Percentiles rank a stretch among this genome's conserved stretches.
These are phyloP conservation scores for Amniculicola lignicola DNA, from an alignment of 495 filamentous ascomycete genomes.

Conservation along the genomic window DNA sequence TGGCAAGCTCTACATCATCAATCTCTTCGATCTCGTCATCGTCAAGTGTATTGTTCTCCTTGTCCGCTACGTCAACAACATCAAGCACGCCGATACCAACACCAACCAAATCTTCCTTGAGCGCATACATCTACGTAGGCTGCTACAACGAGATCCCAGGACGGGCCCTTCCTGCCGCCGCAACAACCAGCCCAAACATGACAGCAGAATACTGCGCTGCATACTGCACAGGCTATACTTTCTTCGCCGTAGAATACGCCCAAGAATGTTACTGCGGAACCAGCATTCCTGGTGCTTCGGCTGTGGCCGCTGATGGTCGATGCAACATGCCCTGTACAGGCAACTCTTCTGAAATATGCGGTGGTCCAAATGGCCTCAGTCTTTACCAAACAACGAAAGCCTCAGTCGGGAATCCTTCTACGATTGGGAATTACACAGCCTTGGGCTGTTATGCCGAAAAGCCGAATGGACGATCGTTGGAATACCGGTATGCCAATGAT, in stretches of 20 bases:
- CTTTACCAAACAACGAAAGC: neutral
- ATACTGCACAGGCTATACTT: constrained; percentile 17
- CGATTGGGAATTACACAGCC: neutral
- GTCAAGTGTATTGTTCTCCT: neutral
- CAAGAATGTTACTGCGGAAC: constrained; percentile 28
- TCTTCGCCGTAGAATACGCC: constrained; percentile 30
- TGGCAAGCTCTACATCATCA: neutral
- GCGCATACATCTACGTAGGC: constrained; percentile 7
- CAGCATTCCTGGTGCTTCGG: neutral
- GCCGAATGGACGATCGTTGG: constrained; percentile 3
- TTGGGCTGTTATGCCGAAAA: neutral
- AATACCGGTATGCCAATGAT: neutral
- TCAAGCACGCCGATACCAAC: neutral
- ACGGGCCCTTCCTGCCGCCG: constrained; percentile 12
- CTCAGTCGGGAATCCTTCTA: neutral
- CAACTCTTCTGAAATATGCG: constrained; percentile 25
- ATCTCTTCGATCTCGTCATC: neutral
- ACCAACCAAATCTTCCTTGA: neutral
- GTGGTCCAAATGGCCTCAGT: constrained; percentile 7
- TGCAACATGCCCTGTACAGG: constrained; percentile 53
- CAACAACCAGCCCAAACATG: constrained; percentile 9
- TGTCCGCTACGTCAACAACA: neutral
- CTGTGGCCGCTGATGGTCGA: constrained; percentile 31
- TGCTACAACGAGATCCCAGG: constrained; percentile 22
- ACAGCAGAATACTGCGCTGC: constrained; percentile 19